Base-by-base conservation (phyloP, 352 stramenopile species). In the Globisporangium rhizosaccharum region DNA sequence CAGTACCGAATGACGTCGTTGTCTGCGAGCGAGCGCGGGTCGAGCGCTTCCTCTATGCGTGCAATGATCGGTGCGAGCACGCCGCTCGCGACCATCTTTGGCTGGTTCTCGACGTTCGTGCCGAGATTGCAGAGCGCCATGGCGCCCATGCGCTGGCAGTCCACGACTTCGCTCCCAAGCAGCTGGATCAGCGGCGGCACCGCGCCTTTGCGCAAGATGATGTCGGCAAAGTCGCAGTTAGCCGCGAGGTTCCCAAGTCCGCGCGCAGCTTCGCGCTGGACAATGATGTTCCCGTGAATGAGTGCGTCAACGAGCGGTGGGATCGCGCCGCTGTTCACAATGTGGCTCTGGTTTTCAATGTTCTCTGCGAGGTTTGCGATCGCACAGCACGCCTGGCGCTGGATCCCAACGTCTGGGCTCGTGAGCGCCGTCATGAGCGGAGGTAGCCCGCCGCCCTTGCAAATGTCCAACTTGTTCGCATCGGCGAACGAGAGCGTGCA, bases 41-140 rank as follows among this genome's bases (percentile, higher is more conserved):
- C 93, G 39, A 98, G 73, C 25, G 90, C 90, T 39, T 96, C 78
- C 50, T 90, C 71, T 20, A 96, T 92, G 25, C 96, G 87, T 0
- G 80, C 82, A 15, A 97, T 75, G 17, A 98, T 71, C 7, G 95
- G 82, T 51, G 84, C 77, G 11, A 98, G 76, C 18, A 98, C 85
- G 18, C 88, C 89, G 42, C 82, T 68, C 12, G 68, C 65, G 7
- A 98, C 68, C 71, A 99, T 86, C 65, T 97, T 92, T 1, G 77
- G 66, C 61, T 98, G 93, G 61, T 97, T 97, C 45, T 96, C 96
- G 1, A 98, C 72, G 67, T 98, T 98, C 23, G 90, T 97, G 23
- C 82, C 92, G 20, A 98, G 63, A 60, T 98, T 99, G 53, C 87
- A 97, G 30, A 99, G 67, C 41, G 94, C 92, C 94, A 99, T 98